Conservation (phyloP, 441 rosid species). For the Jatropha multifida region DNA sequence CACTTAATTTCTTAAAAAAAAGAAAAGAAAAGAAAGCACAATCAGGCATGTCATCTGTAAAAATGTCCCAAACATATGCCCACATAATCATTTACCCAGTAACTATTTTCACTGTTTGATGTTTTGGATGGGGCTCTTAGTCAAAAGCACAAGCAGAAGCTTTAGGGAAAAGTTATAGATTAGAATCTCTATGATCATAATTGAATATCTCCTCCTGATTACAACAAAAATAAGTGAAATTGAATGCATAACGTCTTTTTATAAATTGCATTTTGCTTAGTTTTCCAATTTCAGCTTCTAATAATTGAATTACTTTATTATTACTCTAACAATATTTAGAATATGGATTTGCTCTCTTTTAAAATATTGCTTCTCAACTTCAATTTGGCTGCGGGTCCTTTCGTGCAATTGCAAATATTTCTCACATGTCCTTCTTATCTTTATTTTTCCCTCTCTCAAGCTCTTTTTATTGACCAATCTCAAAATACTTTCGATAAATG, state of each 20-base stretch:
- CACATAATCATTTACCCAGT: conserved; percentile 9
- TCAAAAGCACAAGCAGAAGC: background rate
- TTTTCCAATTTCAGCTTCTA: conserved; percentile 4
- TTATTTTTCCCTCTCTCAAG: too few species aligned
- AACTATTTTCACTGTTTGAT: background rate
- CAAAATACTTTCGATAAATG: too few species aligned
- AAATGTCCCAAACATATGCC: conserved; percentile 6
- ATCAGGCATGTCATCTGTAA: background rate
- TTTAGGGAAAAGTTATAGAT: conserved; percentile 10
- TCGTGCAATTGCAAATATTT: background rate
- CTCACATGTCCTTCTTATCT: too few species aligned
- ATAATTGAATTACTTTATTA: conserved; percentile 18
- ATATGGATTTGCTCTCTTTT: too few species aligned
- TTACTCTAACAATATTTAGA: background rate
- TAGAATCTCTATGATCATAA: background rate
- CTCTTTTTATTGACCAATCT: too few species aligned
- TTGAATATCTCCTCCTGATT: conserved; percentile 4
- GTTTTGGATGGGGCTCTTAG: background rate
- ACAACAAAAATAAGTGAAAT: background rate
- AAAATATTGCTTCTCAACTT: background rate
- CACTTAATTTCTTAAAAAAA: too few species aligned
- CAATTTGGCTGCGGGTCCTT: background rate
- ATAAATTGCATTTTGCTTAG: conserved; percentile 30
- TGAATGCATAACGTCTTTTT: conserved; percentile 25
- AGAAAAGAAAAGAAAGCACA: too few species aligned